Percentiles rank a stretch among this genome's conserved stretches.
Conservation (phyloP, 2,329 filamentous ascomycete species). For the Sporothrix humicola region DNA sequence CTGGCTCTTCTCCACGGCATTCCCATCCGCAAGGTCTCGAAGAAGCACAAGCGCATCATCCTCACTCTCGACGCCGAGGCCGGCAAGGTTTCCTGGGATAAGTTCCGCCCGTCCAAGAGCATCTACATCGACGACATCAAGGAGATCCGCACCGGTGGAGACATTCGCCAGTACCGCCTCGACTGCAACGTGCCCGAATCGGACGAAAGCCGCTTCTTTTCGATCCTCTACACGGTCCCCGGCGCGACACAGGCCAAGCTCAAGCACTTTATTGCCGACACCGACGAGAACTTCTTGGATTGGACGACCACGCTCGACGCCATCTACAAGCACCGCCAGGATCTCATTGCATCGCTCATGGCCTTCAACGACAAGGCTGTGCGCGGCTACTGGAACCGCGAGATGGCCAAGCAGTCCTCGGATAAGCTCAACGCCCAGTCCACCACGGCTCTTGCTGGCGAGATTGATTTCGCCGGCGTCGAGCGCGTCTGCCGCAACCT, state of each 20-base stretch:
- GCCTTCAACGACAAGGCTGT: slow-evolving; percentile 84
- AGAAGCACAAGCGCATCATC: slow-evolving; percentile 77
- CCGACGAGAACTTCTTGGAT: slow-evolving; percentile 70
- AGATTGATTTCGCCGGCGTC: slow-evolving; percentile 78
- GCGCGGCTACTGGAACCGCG: slow-evolving; percentile 81
- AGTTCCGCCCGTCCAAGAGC: slow-evolving; percentile 75
- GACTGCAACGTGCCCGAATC: slow-evolving; percentile 75
- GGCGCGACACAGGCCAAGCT: slow-evolving; percentile 83
- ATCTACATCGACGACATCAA: slow-evolving; percentile 96
- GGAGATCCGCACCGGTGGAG: slow-evolving; percentile 81
- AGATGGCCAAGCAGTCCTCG: slow-evolving; percentile 71
- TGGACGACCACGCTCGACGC: slow-evolving; percentile 87
- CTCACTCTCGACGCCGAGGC: slow-evolving; percentile 79
- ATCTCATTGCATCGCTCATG: slow-evolving; percentile 87
- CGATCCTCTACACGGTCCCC: slow-evolving; percentile 82
- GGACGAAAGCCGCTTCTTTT: slow-evolving; percentile 79
- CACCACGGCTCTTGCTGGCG: slow-evolving; percentile 63
- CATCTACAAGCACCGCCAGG: slow-evolving; percentile 83
- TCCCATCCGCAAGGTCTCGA: slow-evolving; percentile 79
- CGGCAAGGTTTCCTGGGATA: slow-evolving; percentile 88
- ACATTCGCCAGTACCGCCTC: slow-evolving; percentile 87
- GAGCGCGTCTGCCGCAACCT: slow-evolving; percentile 85
- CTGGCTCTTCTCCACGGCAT: slow-evolving; percentile 79
- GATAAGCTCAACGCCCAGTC: slow-evolving; percentile 47
- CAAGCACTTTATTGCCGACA: slow-evolving; percentile 84